These are phyloP conservation scores for Rhizopus stolonifer DNA, from an alignment of 371 early-diverging fungal genomes.

Conservation along the genomic window DNA sequence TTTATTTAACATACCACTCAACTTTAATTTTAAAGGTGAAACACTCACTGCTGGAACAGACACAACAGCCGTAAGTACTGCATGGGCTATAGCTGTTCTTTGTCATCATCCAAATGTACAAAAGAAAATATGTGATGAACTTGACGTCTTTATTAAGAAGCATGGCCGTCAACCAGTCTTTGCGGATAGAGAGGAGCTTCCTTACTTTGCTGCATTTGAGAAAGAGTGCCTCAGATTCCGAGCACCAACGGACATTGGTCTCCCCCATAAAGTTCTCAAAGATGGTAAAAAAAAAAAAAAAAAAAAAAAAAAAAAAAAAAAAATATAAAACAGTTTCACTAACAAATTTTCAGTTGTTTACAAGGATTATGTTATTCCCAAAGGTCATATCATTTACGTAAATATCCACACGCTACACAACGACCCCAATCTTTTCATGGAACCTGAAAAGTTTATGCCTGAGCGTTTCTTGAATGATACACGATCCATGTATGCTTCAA, in stretches of 20 bases:
- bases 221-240: conserved; percentile 34
- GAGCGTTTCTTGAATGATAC: conserved; percentile 23
- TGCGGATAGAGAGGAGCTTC: conserved; percentile 14
- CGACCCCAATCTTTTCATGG: background rate
- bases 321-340: no score
- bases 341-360: conserved; percentile 4
- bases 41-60: conserved; percentile 22
- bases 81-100: conserved; percentile 25
- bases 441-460: conserved; percentile 26
- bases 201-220: conserved; percentile 27
- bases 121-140: conserved; percentile 11
- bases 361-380: conserved; percentile 22
- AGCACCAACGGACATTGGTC: conserved; percentile 22
- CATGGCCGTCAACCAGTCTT: conserved; percentile 19
- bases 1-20: background rate
- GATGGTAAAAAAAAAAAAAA: conserved; percentile 29
- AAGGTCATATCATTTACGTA: conserved; percentile 8
- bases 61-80: conserved; percentile 19
- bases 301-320: no score
- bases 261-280: conserved; percentile 28
- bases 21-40: conserved; percentile 15
- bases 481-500: conserved; percentile 5
- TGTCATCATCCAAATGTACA: conserved; percentile 20
- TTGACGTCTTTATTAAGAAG: conserved; percentile 20
- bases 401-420: conserved; percentile 14